Base-by-base conservation (phyloP, 176 grass and related monocot genomes). In the Dactylis glomerata region DNA sequence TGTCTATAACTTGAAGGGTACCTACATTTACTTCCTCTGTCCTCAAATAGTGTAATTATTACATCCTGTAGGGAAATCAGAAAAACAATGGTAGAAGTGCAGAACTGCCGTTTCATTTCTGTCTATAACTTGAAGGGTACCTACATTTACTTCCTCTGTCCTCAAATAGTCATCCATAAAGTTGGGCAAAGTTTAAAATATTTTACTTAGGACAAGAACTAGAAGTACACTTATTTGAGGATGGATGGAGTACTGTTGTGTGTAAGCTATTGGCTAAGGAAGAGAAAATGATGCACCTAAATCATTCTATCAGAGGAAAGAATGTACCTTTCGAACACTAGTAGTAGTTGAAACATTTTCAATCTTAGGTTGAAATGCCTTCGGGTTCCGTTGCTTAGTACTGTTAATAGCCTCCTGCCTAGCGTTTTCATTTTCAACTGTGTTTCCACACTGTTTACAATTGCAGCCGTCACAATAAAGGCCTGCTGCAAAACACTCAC, bases 301-400 rank as follows among this genome's bases (percentile, higher is more conserved):
- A 83, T 16, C 52, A 75, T 88, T 84, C 34, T 63, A 73, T 71
- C 59, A 78, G 64, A 63, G 62, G 16, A 86, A 74, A 56, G 14
- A 55, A 83, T 86, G 63, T 90, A 90, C 88, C 88, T 90, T 90
- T 52, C 45, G 73, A 79, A 79, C 64, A 78, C 46, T 79, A 19
- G 45, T 5, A 73, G 69, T 68, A 90, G 72, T 84, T 73, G 92
- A 28, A 58, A 86, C 68, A 61, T 77, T 92, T 81, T 91, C 92
- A 76, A 94, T 94, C 82, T 94, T 94, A 73, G 92, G 92, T 75
- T 91, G 88, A 86, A 94, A 94, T 15, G 92, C 92, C 6, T 89
- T 86, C 8, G 89, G 90, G 85, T 94, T 94, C 34, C 85, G 81
- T 68, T 86, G 87, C 68, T 90, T 87, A 13, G 78, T 92, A 76